phyloP scores from a whole-genome alignment of 2,329 filamentous ascomycete species.

The Ophiognomonia clavigignenti-juglandacearum region DNA sequence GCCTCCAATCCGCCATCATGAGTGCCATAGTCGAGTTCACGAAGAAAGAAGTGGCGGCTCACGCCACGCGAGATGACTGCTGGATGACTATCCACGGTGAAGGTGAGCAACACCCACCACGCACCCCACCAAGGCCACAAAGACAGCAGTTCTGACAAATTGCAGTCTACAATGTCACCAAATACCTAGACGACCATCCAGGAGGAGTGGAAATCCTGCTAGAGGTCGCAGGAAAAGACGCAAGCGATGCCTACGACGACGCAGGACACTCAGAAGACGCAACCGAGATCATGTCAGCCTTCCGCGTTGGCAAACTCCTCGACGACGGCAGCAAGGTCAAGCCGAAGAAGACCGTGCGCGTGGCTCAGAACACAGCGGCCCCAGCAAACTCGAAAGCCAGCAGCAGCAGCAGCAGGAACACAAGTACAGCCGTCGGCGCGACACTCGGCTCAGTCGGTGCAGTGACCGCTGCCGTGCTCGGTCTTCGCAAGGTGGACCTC shows the following conservation, averaged over 20 bases:
- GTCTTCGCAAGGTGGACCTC: too few species aligned
- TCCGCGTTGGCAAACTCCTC: too few species aligned
- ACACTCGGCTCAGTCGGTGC: too few species aligned
- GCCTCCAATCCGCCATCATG: too few species aligned
- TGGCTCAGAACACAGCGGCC: too few species aligned
- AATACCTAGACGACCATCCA: constrained; percentile 56
- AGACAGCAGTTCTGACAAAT: not conserved
- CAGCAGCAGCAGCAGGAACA: too few species aligned
- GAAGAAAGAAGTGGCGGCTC: constrained; percentile 40
- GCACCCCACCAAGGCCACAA: not conserved
- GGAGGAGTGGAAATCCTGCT: constrained; percentile 75
- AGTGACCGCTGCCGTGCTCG: too few species aligned
- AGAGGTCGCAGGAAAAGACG: constrained; percentile 73
- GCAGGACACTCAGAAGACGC: constrained; percentile 72
- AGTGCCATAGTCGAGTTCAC: constrained; percentile 23
- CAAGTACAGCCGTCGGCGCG: too few species aligned
- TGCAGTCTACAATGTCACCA: constrained; percentile 53
- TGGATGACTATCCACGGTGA: constrained; percentile 55
- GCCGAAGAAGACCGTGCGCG: not conserved
- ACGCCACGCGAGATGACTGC: constrained; percentile 41
- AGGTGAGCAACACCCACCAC: constrained; percentile 28
- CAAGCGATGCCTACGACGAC: constrained; percentile 76
- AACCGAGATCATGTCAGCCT: constrained; percentile 24
- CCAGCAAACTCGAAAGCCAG: too few species aligned
- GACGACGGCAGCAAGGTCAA: too few species aligned